Base-by-base conservation (phyloP, 2,329 filamentous ascomycete genomes). In the Leptographium galeiforme region DNA sequence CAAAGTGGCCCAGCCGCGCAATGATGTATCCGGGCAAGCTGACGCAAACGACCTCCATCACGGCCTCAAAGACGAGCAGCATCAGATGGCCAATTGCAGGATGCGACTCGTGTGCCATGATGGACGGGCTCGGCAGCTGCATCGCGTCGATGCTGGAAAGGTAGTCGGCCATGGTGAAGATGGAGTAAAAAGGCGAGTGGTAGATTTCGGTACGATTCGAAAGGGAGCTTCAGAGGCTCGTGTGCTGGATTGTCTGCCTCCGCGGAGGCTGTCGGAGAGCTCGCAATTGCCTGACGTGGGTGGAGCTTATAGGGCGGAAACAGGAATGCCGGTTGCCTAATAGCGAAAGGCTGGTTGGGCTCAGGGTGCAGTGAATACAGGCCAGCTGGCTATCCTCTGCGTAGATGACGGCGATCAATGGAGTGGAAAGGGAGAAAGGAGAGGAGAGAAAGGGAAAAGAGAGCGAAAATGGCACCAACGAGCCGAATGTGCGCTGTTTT, bases 21-120 rank as follows among this genome's bases (percentile, higher is more conserved):
- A 96, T 82, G 58, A 98, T 85, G 70, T 96, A 98, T 33, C 93
- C 93, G 0, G 93, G 93, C 60, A 96, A 70, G 67, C 87, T 91
- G 66, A 98, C 90, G 66, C 90, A 97, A 50, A 98, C 86, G 30
- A 97, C 91, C 66, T 96, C 89, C 63, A 96, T 75, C 33, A 96
- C 90, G 12, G 93, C 93, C 70, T 95, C 90, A 63, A 95, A 95
- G 60, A 97, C 90, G 55, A 95, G 82, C 32, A 94, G 74, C 41
- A 82, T 76, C 34, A 95, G 76, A 61, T 89, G 77, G 54, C 72
- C 73, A 58, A 89, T 74, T 51, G 84, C 75, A 14, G 84, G 84
- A 59, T 88, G 83, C 18, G 74, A 70, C 4, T 74, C 71, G 59
- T 77, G 72, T 12, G 68, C 62, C 51, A 66, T 66, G 55, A 67